A percentile compares a stretch with the other conserved stretches of the same genome.
These are phyloP conservation scores for Fraxinus baroniana DNA, from an alignment of 305 asterid species.

Conservation along the genomic window DNA sequence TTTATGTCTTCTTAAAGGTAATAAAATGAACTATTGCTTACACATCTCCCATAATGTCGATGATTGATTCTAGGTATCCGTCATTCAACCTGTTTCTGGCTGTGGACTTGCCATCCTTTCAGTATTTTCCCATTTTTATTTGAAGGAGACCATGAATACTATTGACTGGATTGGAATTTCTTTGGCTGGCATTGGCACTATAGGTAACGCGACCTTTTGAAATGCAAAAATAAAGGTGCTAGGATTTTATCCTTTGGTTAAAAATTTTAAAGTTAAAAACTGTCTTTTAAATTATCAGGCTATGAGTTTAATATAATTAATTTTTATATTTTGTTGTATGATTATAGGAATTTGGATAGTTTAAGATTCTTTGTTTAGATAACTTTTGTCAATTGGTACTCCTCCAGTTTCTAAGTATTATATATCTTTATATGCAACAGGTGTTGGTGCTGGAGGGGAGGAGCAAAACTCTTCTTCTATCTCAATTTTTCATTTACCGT, in stretches of 20 bases:
- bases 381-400: neutral
- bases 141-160: slow-evolving; percentile 91
- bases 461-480: slow-evolving; percentile 60
- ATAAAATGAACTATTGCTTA: neutral
- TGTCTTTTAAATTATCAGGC: neutral
- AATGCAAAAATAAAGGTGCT: neutral
- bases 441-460: slow-evolving; percentile 99
- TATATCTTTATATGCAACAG: slow-evolving; percentile 36
- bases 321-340: neutral
- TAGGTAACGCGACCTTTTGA: slow-evolving; percentile 67
- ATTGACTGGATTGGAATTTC: slow-evolving; percentile 95
- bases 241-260: neutral
- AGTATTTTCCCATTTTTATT: slow-evolving; percentile 90
- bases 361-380: neutral
- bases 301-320: neutral
- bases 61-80: slow-evolving; percentile 62
- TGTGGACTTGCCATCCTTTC: slow-evolving; percentile 98
- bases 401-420: slow-evolving; percentile 1
- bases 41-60: neutral
- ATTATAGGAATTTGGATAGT: neutral
- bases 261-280: neutral
- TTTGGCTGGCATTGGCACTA: slow-evolving; percentile 95
- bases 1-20: neutral
- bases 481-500: slow-evolving; percentile 66
- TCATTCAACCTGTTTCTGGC: slow-evolving; percentile 98